These are phyloP conservation scores for Kwoniella sp. DNA, from an alignment of 768 basidiomycete genomes.

Conservation along the genomic window DNA sequence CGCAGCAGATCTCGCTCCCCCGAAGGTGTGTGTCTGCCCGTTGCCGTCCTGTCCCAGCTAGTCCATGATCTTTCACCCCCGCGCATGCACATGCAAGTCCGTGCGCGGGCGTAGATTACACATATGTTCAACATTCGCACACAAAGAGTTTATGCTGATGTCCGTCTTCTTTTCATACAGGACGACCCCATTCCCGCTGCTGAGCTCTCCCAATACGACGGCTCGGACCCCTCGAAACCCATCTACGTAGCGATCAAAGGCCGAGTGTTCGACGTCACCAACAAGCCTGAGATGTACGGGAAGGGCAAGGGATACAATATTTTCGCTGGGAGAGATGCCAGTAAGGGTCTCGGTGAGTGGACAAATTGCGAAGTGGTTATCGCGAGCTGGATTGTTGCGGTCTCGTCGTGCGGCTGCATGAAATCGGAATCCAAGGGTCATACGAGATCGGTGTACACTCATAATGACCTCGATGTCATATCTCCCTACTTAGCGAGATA, in stretches of 20 bases:
- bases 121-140: background rate
- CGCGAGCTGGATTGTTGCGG: background rate
- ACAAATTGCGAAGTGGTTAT: constrained; percentile 20
- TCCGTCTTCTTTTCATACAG: constrained; percentile 46
- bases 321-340: constrained; percentile 94
- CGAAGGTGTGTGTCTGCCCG: constrained; percentile 38
- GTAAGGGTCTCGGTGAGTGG: constrained; percentile 69
- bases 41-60: background rate
- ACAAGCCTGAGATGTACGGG: constrained; percentile 87
- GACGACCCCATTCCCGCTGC: constrained; percentile 74
- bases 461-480: too few relatives aligned
- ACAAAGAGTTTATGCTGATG: background rate
- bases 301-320: constrained; percentile 64
- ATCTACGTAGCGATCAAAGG: constrained; percentile 96
- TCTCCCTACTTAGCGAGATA: too few relatives aligned
- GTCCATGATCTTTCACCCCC: too few relatives aligned
- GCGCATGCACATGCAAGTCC: too few relatives aligned
- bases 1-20: constrained; percentile 42
- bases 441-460: too few relatives aligned
- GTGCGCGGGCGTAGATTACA: background rate
- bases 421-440: too few relatives aligned
- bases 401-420: background rate
- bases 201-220: constrained; percentile 72
- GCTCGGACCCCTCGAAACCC: constrained; percentile 66
- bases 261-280: constrained; percentile 84